Conservation (phyloP, 225 moss, liverwort and hornwort genomes). For the Thuidium tamariscinum region DNA sequence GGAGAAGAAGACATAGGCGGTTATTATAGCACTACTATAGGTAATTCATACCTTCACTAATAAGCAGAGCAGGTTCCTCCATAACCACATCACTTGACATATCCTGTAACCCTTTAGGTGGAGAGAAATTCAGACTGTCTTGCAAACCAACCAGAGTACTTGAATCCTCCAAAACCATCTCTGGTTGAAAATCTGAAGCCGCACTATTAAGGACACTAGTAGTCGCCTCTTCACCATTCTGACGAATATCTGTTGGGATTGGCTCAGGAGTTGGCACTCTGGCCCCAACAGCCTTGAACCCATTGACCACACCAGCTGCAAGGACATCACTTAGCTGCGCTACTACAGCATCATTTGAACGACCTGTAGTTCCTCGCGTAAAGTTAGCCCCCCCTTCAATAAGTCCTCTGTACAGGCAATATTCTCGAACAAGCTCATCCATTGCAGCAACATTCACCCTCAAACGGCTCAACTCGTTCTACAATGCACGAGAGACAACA, state of each 20-base stretch:
- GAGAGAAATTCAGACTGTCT: slow-evolving; percentile 16
- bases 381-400: slow-evolving; percentile 35
- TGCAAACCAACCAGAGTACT: slow-evolving; percentile 7
- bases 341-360: slow-evolving; percentile 37
- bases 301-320: slow-evolving; percentile 45
- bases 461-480: slow-evolving; percentile 76
- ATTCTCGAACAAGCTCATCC: slow-evolving; percentile 70
- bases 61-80: slow-evolving; percentile 33
- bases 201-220: slow-evolving; percentile 1
- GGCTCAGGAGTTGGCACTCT: slow-evolving; percentile 12
- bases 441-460: slow-evolving; percentile 43
- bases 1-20: not conserved
- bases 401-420: slow-evolving; percentile 71
- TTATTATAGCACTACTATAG: not conserved
- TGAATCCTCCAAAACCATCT: slow-evolving; percentile 6
- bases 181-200: slow-evolving; percentile 10
- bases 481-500: slow-evolving; percentile 6
- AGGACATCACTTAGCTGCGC: slow-evolving; percentile 50
- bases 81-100: slow-evolving; percentile 43
- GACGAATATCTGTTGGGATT: not conserved
- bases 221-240: slow-evolving; percentile 14
- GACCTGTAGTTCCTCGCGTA: slow-evolving; percentile 5
- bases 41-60: slow-evolving; percentile 22
- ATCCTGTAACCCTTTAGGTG: slow-evolving; percentile 16
- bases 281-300: slow-evolving; percentile 40